Base-by-base conservation (phyloP, 192 early-diverging fungal species). In the Anaeromyces robustus region DNA sequence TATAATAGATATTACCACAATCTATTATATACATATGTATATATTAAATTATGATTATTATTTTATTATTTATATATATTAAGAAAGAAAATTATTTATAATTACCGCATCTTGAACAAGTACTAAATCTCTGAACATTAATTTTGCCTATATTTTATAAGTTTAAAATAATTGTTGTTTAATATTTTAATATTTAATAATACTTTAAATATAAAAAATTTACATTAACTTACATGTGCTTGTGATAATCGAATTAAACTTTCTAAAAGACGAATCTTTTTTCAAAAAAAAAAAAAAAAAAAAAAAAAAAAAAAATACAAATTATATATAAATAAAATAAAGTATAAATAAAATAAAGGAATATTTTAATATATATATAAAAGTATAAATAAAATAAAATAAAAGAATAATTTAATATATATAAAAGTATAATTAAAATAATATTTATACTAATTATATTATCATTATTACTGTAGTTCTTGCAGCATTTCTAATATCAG, bases 391-490 rank as follows among this genome's bases (percentile, higher is more conserved):
- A n/a, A n/a, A n/a, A n/a, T n/a, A n/a, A n/a, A n/a, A n/a, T n/a
- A n/a, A n/a, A n/a, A n/a, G n/a, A n/a, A n/a, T n/a, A n/a, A n/a
- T n/a, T n/a, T n/a, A n/a, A n/a, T n/a, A n/a, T n/a, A n/a, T n/a
- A n/a, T n/a, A n/a, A n/a, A n/a, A n/a, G n/a, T n/a, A n/a, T n/a
- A n/a, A n/a, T n/a, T n/a, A n/a, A n/a, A n/a, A n/a, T n/a, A n/a
- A n/a, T n/a, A n/a, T n/a, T n/a, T n/a, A n/a, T n/a, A n/a, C n/a
- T 79, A 81, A 7, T 79, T 39, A 79, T 28, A 29, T 29, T 80
- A 12, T 90, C 82, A 17, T 88, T 82, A 17, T 89, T 37, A 94
- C 88, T 0, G 94, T 95, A 52, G 94, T 95, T 41, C 94, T 82
- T 0, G 93, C 93, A 1, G 90, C 88, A 68, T 91, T 91, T 29